Conservation (phyloP, 2,329 filamentous ascomycete genomes). For the Colletotrichum sp. region DNA sequence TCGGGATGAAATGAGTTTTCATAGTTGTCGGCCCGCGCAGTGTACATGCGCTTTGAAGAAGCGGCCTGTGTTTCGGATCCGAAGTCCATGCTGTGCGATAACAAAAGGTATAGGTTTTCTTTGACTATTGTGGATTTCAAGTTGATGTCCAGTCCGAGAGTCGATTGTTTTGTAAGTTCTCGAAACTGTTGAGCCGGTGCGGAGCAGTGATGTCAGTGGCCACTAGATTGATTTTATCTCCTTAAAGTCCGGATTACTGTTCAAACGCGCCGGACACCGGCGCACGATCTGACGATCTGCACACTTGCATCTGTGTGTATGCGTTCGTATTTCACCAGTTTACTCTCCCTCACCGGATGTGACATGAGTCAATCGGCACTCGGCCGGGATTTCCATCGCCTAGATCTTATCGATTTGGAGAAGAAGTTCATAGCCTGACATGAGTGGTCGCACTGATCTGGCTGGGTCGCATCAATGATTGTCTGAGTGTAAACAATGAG, state of each 20-base stretch:
- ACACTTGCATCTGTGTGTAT: neutral
- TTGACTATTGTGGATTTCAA: neutral
- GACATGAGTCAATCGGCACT: neutral
- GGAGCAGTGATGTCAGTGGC: neutral
- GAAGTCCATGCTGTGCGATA: slow-evolving; percentile 8
- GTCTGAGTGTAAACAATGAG: neutral
- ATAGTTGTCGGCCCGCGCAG: slow-evolving; percentile 32
- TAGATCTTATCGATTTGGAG: neutral
- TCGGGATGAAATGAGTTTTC: slow-evolving; percentile 38
- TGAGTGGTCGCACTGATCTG: neutral
- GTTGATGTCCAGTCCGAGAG: neutral
- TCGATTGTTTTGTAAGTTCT: neutral
- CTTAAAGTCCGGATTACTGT: neutral
- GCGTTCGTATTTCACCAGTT: neutral
- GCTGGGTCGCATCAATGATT: neutral
- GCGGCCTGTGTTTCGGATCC: slow-evolving; percentile 22
- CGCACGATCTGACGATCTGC: neutral
- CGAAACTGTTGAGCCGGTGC: neutral
- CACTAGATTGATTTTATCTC: neutral
- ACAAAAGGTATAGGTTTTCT: neutral
- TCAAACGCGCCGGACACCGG: neutral
- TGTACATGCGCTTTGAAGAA: slow-evolving; percentile 35
- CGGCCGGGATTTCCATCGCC: neutral
- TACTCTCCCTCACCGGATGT: neutral
- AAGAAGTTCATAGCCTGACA: neutral